Conservation (phyloP, 1,284 basidiomycete species). For the Schizophyllum amplum region DNA sequence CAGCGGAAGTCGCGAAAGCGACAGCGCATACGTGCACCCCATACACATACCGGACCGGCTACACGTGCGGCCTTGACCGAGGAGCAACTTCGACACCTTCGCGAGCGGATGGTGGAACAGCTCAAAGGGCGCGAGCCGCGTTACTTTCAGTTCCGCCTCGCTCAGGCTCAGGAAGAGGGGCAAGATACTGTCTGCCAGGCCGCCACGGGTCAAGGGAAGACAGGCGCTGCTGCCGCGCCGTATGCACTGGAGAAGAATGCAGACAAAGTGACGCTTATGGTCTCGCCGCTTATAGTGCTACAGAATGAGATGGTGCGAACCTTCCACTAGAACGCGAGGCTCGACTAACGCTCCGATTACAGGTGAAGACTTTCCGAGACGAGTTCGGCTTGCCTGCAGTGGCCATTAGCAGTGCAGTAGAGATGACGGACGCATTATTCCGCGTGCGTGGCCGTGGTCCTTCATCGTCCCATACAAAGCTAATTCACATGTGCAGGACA, state of each 20-base stretch:
- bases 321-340: too few species aligned
- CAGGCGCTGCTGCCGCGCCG: neutral
- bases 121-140: too few species aligned
- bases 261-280: neutral
- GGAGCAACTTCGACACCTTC: too few species aligned
- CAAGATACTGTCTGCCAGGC: neutral
- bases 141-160: neutral
- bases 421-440: neutral
- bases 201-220: neutral
- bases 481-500: constrained; percentile 22
- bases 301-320: neutral
- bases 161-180: neutral
- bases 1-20: too few species aligned
- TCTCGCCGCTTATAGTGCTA: neutral
- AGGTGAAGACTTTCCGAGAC: neutral
- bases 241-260: too few species aligned
- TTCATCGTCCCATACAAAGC: too few species aligned
- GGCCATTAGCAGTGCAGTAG: neutral
- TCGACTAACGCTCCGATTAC: too few species aligned
- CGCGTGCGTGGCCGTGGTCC: too few species aligned
- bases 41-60: too few species aligned
- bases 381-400: neutral
- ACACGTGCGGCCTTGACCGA: too few species aligned
- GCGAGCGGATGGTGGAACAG: too few species aligned
- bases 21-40: too few species aligned